Percentiles rank a stretch among this genome's conserved stretches.
Evolutionary conservation across 768 basidiomycete species (phyloP).

Genomic region (Termitomyces sp.): DNA sequence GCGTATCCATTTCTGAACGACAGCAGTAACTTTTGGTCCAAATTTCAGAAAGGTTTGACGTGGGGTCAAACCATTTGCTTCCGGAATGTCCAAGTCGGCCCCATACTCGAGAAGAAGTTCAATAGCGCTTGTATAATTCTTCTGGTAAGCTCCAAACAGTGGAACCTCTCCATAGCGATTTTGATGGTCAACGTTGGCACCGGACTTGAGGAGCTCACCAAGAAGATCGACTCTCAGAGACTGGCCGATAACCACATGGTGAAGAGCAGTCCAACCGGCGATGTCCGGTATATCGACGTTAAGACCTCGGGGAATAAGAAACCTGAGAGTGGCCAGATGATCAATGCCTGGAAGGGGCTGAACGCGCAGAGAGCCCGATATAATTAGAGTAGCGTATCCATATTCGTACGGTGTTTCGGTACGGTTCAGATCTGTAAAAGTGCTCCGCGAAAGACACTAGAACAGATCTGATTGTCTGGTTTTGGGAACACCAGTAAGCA

Average conservation of each 20-base stretch:
- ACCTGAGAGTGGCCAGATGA: slow-evolving; percentile 10
- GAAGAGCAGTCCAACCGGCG: slow-evolving; percentile 43
- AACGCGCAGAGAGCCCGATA: slow-evolving; percentile 34
- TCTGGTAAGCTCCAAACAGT: slow-evolving; percentile 27
- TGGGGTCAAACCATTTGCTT: slow-evolving; percentile 33
- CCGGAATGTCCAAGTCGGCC: slow-evolving; percentile 36
- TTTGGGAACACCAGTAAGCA: neutral
- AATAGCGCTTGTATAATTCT: slow-evolving; percentile 25
- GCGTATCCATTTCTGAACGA: slow-evolving; percentile 40
- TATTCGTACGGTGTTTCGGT: slow-evolving; percentile 39
- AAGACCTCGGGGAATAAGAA: slow-evolving; percentile 35
- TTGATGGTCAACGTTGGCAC: slow-evolving; percentile 44
- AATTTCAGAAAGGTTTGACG: slow-evolving; percentile 21
- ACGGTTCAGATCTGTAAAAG: slow-evolving; percentile 29
- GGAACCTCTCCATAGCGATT: slow-evolving; percentile 45
- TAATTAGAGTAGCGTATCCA: slow-evolving; percentile 35
- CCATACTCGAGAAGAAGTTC: slow-evolving; percentile 45
- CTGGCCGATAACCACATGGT: slow-evolving; percentile 33
- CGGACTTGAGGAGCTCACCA: slow-evolving; percentile 34
- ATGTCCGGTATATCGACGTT: slow-evolving; percentile 39
- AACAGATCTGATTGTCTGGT: neutral
- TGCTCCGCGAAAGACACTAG: neutral
- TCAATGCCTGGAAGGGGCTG: neutral
- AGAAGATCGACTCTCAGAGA: slow-evolving; percentile 24
- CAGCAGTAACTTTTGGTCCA: slow-evolving; percentile 41